Evolutionary conservation across 306 rosid species (phyloP), one percentile per base, ranked within the genome.

Genomic region (Trifolium subterraneum): DNA sequence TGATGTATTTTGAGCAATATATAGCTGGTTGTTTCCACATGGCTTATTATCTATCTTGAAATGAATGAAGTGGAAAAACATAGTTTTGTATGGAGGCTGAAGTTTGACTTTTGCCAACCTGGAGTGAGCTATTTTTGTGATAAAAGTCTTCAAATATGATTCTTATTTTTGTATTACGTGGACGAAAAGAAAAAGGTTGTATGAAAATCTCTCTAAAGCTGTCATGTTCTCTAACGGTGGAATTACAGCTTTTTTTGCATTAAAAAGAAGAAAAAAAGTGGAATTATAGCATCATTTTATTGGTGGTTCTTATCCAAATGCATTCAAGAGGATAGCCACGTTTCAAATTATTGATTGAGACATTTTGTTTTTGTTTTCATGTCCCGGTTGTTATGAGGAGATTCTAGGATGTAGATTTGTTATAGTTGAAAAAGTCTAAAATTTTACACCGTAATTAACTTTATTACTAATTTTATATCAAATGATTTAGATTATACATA

Each of bases 211-310:
- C 67, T 63, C 44, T 13, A 35, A 16, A 33, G 68, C 47, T 38
- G 70, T 19, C 70, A 64, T 64, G 48, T 38, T 64, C 70, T 64
- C 11, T 35, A 64, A 64, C 51, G 38, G 70, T 18, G 47, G 70
- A 19, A 35, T 18, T 11, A 35, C 20, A 29, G 33, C 33, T 29
- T n/a, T n/a, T n/a, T n/a, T 29, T 29, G 33, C 33, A 29, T 29
- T 0, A 27, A 27, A 27, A 27, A 27, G 31, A 27, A 29, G 1
- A 29, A 29, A 29, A 29, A 0, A 29, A 38, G 69, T 18, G 45
- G 69, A 19, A 35, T 18, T 11, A 35, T 20, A 16, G 15, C 68
- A 39, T 38, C 18, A 64, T 64, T 64, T 11, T 10, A 22, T 64
- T 18, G 4, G 10, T 64, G 51, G 5, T 58, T n/a, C 14, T 58